phyloP scores from a whole-genome alignment of 768 basidiomycete species.

The Cubamyces lactineus region DNA sequence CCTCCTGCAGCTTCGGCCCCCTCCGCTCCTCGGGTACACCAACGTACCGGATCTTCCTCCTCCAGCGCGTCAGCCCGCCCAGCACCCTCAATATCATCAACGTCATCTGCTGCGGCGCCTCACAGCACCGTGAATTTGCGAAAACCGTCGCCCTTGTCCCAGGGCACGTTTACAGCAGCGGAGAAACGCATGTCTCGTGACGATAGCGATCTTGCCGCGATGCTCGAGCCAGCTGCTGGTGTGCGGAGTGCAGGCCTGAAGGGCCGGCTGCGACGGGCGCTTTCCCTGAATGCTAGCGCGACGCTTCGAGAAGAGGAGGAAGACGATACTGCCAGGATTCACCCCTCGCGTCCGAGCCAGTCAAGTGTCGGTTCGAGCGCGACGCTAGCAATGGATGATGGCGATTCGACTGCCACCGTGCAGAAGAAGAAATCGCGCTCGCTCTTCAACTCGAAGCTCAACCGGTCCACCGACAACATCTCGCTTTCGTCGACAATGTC shows the following conservation, averaged over 20 bases:
- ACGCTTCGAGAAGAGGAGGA: constrained; percentile 63
- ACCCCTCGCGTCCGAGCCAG: constrained; percentile 29
- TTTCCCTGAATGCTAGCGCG: constrained; percentile 63
- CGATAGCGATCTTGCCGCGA: constrained; percentile 68
- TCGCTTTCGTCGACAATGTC: constrained; percentile 94
- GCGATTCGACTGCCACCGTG: constrained; percentile 37
- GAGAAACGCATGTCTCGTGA: constrained; percentile 81
- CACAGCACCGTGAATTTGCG: constrained; percentile 35
- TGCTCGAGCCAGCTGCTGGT: constrained; percentile 48
- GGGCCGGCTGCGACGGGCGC: constrained; percentile 71
- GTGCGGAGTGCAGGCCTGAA: constrained; percentile 73
- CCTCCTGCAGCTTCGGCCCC: constrained; percentile 26
- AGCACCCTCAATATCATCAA: constrained; percentile 38
- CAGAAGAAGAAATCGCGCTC: constrained; percentile 75
- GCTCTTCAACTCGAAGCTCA: constrained; percentile 87
- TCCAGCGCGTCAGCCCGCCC: constrained; percentile 41
- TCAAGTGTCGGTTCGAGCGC: constrained; percentile 33
- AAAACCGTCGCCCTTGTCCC: constrained; percentile 69
- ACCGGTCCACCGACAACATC: constrained; percentile 92
- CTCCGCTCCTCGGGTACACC: constrained; percentile 43
- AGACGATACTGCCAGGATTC: constrained; percentile 33
- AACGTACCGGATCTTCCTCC: constrained; percentile 53
- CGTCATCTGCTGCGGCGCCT: constrained; percentile 35
- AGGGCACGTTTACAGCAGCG: constrained; percentile 61
- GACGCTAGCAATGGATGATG: constrained; percentile 35